These are phyloP conservation scores for Penicillium canescens DNA, from an alignment of 495 filamentous ascomycete species.

Conservation along the genomic window DNA sequence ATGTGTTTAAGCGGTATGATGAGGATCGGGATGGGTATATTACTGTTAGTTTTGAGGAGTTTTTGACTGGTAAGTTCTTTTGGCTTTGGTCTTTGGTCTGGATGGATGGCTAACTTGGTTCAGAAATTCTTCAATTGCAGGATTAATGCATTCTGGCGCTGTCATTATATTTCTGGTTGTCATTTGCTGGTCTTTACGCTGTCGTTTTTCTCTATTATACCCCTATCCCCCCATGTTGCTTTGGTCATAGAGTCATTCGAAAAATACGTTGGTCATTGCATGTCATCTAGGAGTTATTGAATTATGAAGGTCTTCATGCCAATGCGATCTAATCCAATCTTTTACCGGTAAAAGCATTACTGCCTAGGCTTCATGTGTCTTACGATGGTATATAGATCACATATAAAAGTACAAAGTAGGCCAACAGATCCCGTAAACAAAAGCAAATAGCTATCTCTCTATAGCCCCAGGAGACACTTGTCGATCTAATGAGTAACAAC, in stretches of 20 bases:
- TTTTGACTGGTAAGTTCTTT: conserved; percentile 60
- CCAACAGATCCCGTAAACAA: too few relatives aligned
- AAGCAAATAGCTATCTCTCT: too few relatives aligned
- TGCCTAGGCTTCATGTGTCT: neutral
- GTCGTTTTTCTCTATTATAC: conserved; percentile 13
- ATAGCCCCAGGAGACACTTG: too few relatives aligned
- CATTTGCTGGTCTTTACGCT: neutral
- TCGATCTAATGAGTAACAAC: too few relatives aligned
- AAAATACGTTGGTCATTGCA: conserved; percentile 6
- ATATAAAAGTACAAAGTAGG: too few relatives aligned
- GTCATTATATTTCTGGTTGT: neutral
- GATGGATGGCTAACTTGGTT: conserved; percentile 1
- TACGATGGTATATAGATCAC: too few relatives aligned
- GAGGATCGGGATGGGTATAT: conserved; percentile 94
- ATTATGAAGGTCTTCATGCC: neutral
- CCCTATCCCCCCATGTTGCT: conserved; percentile 1
- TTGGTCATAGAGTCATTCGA: conserved; percentile 17
- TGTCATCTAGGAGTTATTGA: conserved; percentile 9
- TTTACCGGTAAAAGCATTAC: too few relatives aligned
- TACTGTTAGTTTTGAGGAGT: conserved; percentile 79
- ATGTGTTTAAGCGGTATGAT: conserved; percentile 99
- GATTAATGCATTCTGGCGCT: conserved; percentile 28
- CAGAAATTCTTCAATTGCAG: conserved; percentile 45
- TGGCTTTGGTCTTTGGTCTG: neutral
- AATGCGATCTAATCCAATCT: too few relatives aligned